A percentile compares a stretch with the other conserved stretches of the same genome.
phyloP scores from a whole-genome alignment of 352 stramenopile genomes.

The Globisporangium camurandrum region DNA sequence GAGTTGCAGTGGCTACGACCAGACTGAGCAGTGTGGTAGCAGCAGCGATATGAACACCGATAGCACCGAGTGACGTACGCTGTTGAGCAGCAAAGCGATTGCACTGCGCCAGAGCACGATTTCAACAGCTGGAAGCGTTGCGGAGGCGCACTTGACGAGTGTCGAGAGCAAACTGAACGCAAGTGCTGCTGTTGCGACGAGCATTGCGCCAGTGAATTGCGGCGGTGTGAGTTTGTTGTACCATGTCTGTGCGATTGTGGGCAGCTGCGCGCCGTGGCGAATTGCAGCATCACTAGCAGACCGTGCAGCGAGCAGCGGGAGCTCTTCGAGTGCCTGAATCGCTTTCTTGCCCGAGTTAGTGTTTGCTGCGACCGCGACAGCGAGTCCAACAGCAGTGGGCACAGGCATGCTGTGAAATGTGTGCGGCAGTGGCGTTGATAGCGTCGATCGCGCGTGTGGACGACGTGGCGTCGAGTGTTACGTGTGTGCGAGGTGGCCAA shows the following conservation, averaged over 20 bases:
- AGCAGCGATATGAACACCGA: no score
- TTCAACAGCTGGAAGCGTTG: slow-evolving; percentile 74
- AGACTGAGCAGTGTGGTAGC: not conserved
- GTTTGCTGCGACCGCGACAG: slow-evolving; percentile 1
- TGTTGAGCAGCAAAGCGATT: slow-evolving; percentile 53
- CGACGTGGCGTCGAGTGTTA: no score
- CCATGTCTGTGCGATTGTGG: slow-evolving; percentile 6
- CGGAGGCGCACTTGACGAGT: slow-evolving; percentile 70
- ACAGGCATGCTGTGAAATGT: slow-evolving; percentile 10
- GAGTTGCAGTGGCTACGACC: not conserved
- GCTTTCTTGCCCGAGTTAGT: slow-evolving; percentile 22
- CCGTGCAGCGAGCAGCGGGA: not conserved
- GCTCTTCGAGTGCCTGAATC: slow-evolving; percentile 18
- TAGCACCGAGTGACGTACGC: slow-evolving; percentile 28
- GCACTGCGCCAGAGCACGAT: slow-evolving; percentile 74
- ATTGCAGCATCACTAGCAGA: slow-evolving; percentile 7
- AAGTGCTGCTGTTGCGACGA: not conserved
- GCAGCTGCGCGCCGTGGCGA: not conserved
- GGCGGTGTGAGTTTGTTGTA: not conserved
- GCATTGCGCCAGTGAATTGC: slow-evolving; percentile 7
- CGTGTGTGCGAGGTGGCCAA: no score
- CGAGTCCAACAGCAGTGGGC: slow-evolving; percentile 4
- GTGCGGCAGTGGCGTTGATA: no score
- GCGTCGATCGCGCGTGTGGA: no score
- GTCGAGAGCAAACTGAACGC: slow-evolving; percentile 77